A percentile compares a stretch with the other conserved stretches of the same genome.
Evolutionary conservation across 768 basidiomycete species (phyloP).

Genomic region (Auriscalpium vulgare): DNA sequence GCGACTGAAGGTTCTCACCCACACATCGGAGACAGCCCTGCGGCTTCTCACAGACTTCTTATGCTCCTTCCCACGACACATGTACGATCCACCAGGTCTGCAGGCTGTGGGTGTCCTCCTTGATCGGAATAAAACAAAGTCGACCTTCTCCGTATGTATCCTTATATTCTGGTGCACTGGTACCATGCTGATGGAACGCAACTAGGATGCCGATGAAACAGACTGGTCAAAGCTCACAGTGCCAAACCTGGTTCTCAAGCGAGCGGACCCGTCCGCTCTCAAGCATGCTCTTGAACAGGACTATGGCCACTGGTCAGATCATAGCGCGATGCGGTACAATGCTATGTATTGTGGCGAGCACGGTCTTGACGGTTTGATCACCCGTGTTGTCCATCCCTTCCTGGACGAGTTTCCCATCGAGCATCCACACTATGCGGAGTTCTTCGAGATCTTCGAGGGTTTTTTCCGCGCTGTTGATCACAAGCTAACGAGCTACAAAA

Average conservation of each 20-base stretch:
- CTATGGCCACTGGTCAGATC: neutral
- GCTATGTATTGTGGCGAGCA: neutral
- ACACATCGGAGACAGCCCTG: too few relatives aligned
- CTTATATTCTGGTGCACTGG: neutral
- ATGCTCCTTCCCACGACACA: neutral
- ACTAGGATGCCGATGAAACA: neutral
- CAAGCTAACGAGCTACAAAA: neutral
- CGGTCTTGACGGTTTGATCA: neutral
- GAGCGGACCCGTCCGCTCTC: neutral
- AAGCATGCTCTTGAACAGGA: neutral
- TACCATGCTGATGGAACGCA: neutral
- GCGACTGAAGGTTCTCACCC: too few relatives aligned
- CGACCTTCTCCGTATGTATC: neutral
- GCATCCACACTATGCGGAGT: neutral
- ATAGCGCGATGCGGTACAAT: neutral
- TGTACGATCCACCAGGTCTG: neutral
- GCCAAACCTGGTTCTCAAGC: neutral
- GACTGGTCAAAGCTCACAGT: neutral
- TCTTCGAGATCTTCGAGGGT: neutral
- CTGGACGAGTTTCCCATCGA: neutral
- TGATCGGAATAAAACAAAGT: neutral
- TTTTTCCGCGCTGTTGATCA: neutral
- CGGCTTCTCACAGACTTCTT: too few relatives aligned
- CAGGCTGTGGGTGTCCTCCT: neutral
- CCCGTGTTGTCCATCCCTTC: neutral